Conservation (phyloP, 805 yeast genomes). For the Yarrowia sp. region DNA sequence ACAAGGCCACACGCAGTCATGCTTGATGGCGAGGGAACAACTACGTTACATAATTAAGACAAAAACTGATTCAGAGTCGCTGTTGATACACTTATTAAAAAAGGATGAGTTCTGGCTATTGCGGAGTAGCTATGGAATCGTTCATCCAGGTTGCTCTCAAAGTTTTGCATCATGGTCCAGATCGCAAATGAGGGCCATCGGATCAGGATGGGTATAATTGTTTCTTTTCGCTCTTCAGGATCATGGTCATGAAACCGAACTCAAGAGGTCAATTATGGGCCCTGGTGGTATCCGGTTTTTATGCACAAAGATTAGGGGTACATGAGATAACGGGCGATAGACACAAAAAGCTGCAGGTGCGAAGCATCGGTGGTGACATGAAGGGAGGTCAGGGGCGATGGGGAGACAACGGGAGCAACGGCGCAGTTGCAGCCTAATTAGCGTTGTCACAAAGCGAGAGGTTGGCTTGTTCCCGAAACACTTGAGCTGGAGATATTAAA, state of each 20-base stretch:
- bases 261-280: too few relatives aligned
- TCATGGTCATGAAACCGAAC: background rate
- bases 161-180: background rate
- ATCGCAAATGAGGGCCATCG: background rate
- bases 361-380: background rate
- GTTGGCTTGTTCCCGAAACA: too few relatives aligned
- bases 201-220: background rate
- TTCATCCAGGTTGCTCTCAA: background rate
- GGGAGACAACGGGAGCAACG: too few relatives aligned
- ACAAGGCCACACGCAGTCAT: background rate
- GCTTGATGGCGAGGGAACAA: too few relatives aligned
- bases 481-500: background rate
- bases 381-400: background rate
- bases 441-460: too few relatives aligned
- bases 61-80: background rate
- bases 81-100: background rate
- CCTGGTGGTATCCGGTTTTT: background rate
- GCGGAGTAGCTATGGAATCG: too few relatives aligned
- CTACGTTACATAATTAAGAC: background rate
- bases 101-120: too few relatives aligned
- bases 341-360: background rate
- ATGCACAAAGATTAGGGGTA: background rate
- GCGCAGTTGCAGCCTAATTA: too few relatives aligned
- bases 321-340: slow-evolving; percentile 18
- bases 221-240: background rate